phyloP scores from a whole-genome alignment of 805 yeast species.

The Kurtzmaniella cleridarum region DNA sequence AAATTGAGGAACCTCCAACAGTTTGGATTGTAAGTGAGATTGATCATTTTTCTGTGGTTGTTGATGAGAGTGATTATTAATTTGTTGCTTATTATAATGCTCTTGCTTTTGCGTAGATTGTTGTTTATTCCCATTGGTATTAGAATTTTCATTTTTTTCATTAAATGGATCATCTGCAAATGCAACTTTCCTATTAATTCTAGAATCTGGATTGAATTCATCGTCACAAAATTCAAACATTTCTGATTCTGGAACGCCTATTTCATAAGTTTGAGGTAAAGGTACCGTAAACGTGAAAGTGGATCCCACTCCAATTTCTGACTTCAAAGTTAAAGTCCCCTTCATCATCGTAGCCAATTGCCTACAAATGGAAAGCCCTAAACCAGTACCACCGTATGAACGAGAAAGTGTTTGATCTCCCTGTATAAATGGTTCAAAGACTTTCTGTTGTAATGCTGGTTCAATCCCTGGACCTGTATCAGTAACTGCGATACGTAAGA shows the following conservation, averaged over 20 bases:
- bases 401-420: conserved; percentile 92
- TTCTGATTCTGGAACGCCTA: conserved; percentile 32
- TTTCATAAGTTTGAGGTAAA: conserved; percentile 57
- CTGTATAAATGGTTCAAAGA: conserved; percentile 94
- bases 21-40: conserved; percentile 1
- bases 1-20: conserved; percentile 13
- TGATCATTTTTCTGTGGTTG: neutral
- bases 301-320: conserved; percentile 78
- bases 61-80: neutral
- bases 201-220: conserved; percentile 56
- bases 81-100: too few relatives aligned
- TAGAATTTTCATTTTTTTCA: conserved; percentile 6
- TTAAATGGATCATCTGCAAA: conserved; percentile 19
- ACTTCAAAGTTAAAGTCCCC: conserved; percentile 72
- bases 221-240: conserved; percentile 51
- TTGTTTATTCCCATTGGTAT: conserved; percentile 2
- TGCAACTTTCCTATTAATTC: conserved; percentile 46
- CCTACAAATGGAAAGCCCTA: conserved; percentile 83
- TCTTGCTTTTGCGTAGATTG: neutral
- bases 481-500: conserved; percentile 62
- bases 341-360: conserved; percentile 90
- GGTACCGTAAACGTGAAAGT: conserved; percentile 80
- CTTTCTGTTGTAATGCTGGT: conserved; percentile 69
- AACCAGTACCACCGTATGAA: conserved; percentile 93
- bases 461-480: conserved; percentile 97